phyloP scores from a whole-genome alignment of 768 basidiomycete species.

The Xerocomellus intermedius region DNA sequence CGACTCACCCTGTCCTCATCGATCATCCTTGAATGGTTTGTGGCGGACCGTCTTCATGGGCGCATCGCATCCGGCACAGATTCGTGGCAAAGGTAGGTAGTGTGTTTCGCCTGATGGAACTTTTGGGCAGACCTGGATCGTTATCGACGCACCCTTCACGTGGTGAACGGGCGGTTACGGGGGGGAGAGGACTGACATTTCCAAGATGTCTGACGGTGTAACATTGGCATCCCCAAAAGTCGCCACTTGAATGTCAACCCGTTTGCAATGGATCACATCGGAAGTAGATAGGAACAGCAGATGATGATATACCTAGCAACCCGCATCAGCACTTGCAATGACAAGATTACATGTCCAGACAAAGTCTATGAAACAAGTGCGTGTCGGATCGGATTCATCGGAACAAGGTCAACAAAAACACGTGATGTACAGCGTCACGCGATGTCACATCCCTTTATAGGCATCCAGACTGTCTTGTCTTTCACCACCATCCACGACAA shows the following conservation, averaged over 20 bases:
- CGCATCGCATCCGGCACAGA: neutral
- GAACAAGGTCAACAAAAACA: neutral
- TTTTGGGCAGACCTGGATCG: neutral
- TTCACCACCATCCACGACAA: constrained; percentile 11
- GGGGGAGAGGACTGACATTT: neutral
- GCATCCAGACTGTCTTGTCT: neutral
- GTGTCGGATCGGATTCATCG: too few relatives aligned
- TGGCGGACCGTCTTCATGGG: neutral
- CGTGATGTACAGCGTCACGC: constrained; percentile 12
- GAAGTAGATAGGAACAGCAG: neutral
- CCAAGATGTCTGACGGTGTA: neutral
- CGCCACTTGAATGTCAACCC: neutral
- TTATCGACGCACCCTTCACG: neutral
- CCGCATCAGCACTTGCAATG: neutral
- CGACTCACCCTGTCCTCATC: neutral
- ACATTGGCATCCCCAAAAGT: neutral
- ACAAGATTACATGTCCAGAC: neutral
- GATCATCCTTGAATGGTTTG: neutral
- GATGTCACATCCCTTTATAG: constrained; percentile 13
- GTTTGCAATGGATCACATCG: too few relatives aligned
- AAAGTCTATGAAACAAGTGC: too few relatives aligned
- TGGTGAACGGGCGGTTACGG: neutral
- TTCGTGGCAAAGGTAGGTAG: neutral
- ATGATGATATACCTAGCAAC: neutral
- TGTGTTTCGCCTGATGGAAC: neutral